Percentiles rank a stretch among this genome's conserved stretches.
These are phyloP conservation scores for Cyclotella sp. DNA, from an alignment of 108 stramenopile genomes.

Conservation along the genomic window DNA sequence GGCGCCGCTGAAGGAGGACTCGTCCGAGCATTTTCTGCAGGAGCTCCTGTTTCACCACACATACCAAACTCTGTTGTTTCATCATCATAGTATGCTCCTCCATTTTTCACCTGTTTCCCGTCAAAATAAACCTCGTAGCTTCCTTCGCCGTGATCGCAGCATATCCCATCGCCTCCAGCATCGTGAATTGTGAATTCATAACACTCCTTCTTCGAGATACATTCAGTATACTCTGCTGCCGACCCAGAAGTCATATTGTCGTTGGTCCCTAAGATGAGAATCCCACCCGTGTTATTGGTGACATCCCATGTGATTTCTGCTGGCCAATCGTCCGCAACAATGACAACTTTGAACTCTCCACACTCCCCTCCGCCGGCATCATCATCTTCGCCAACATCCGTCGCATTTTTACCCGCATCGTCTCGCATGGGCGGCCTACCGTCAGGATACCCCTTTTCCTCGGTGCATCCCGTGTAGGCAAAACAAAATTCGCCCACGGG, in stretches of 20 bases:
- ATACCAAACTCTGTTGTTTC: slow-evolving; percentile 37
- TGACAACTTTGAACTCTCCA: slow-evolving; percentile 17
- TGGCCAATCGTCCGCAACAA: slow-evolving; percentile 48
- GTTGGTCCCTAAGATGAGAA: slow-evolving; percentile 11
- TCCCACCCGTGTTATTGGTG: not conserved
- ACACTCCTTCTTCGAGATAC: slow-evolving; percentile 12
- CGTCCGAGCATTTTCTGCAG: not conserved
- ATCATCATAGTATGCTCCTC: slow-evolving; percentile 39
- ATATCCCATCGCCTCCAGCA: slow-evolving; percentile 51
- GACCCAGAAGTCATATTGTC: slow-evolving; percentile 9
- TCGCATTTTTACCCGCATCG: not conserved
- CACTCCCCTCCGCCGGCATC: slow-evolving; percentile 1
- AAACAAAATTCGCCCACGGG: slow-evolving; percentile 34
- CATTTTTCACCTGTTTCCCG: slow-evolving; percentile 23
- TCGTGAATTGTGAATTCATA: slow-evolving; percentile 46
- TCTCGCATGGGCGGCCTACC: slow-evolving; percentile 11
- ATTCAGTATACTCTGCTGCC: slow-evolving; percentile 3
- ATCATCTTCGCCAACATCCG: slow-evolving; percentile 1
- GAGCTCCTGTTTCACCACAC: slow-evolving; percentile 14
- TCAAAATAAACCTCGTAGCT: slow-evolving; percentile 34
- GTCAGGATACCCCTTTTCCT: slow-evolving; percentile 39
- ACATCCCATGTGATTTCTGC: slow-evolving; percentile 21
- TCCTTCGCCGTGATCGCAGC: slow-evolving; percentile 51
- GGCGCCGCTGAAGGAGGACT: not conserved
- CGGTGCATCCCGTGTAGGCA: slow-evolving; percentile 39